Base-by-base conservation (phyloP, 768 basidiomycete species). In the Boletellus emodensis region DNA sequence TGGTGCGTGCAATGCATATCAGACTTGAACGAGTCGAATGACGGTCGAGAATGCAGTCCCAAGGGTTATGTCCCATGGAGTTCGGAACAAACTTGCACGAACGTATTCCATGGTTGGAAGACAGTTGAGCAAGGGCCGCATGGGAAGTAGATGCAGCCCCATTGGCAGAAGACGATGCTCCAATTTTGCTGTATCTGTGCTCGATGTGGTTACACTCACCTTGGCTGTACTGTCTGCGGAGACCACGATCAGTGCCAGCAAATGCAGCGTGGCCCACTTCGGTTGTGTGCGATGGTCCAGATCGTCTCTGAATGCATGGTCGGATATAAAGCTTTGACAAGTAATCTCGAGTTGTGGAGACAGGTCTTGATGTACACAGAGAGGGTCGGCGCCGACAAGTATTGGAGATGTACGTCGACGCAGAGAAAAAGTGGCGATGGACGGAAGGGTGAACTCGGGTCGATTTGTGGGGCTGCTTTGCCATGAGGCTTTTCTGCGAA, bases 151-250 rank as follows among this genome's bases (percentile, higher is more conserved):
- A n/a, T n/a, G n/a, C n/a, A n/a, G n/a, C n/a, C n/a, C n/a, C n/a
- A n/a, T n/a, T n/a, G n/a, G n/a, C n/a, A 45, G 48, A 58, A 47
- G 40, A 58, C 56, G 7, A 30, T 48, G 51, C 51, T 57, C 55
- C 55, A 51, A 49, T 47, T 49, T 53, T 57, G 48, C 44, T 47
- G 41, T 18, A 35, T 44, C 40, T 53, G 24, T 18, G 51, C 35
- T 12, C 26, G 24, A 53, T 44, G 28, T 18, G 24, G 40, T 22
- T 15, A 28, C n/a, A 24, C 15, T 3, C 33, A 10, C 18, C 30
- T 30, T 30, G 30, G 13, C 12, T 11, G 9, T 4, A 32, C 14
- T 10, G 15, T 9, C 14, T 38, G 24, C 32, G 30, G 3, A 20
- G 12, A 34, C 9, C 15, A 15, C 22, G 8, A 17, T 40, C 46